phyloP scores from a whole-genome alignment of 495 filamentous ascomycete species.

The Penicillium malachiteum region DNA sequence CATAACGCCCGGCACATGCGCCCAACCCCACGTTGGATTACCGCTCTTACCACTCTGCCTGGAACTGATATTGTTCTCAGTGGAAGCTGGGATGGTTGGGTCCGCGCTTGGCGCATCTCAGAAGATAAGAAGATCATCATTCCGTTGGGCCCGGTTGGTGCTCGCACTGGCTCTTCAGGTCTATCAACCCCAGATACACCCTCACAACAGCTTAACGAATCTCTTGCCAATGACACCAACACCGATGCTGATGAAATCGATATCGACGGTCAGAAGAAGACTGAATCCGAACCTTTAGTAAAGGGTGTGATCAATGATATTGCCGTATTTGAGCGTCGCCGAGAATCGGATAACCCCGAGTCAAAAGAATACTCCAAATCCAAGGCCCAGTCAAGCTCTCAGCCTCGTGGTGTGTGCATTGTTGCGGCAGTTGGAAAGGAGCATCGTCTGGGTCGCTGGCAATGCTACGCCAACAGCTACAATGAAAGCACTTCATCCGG shows the following conservation, averaged over 20 bases:
- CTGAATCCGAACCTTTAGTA: constrained; percentile 39
- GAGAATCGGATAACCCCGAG: constrained; percentile 22
- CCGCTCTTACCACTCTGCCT: constrained; percentile 78
- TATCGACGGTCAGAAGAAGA: constrained; percentile 17
- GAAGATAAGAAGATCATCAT: constrained; percentile 80
- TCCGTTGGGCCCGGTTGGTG: constrained; percentile 64
- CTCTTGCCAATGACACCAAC: constrained; percentile 29
- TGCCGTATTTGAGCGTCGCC: constrained; percentile 68
- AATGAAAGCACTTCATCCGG: constrained; percentile 45
- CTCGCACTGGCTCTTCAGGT: constrained; percentile 10
- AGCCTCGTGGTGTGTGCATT: constrained; percentile 68
- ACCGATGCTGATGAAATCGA: constrained; percentile 24
- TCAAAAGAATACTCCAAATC: constrained; percentile 42
- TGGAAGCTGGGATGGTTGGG: constrained; percentile 89
- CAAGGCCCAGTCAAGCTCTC: constrained; percentile 50
- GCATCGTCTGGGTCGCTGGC: constrained; percentile 77
- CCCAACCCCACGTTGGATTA: constrained; percentile 75
- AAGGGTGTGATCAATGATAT: constrained; percentile 85
- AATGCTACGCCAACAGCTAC: constrained; percentile 46
- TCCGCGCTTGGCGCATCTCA: constrained; percentile 81
- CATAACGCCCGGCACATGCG: constrained; percentile 48
- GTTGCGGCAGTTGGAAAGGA: constrained; percentile 85
- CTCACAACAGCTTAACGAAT: constrained; percentile 38
- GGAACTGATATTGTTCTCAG: constrained; percentile 85
- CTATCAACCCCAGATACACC: constrained; percentile 31